phyloP scores from a whole-genome alignment of 148 eudicot species.

The Gaultheria prostrata region DNA sequence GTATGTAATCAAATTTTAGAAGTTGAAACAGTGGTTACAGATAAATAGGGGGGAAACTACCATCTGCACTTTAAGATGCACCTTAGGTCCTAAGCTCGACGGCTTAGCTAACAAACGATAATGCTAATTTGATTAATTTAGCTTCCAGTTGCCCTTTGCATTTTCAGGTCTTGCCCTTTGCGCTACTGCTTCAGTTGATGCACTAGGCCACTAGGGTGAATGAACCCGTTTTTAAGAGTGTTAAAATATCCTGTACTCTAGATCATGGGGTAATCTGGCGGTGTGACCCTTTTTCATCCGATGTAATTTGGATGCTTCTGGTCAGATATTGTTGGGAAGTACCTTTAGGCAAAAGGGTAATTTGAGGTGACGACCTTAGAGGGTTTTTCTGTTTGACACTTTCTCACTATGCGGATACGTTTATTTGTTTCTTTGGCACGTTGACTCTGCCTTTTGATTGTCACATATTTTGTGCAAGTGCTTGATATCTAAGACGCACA shows the following conservation, averaged over 20 bases:
- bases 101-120: background rate
- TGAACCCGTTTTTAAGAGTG: background rate
- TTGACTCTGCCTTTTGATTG: background rate
- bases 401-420: background rate
- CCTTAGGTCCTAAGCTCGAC: background rate
- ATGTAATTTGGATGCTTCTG: background rate
- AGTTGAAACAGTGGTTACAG: background rate
- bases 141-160: background rate
- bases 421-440: background rate
- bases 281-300: background rate
- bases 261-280: background rate
- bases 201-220: background rate
- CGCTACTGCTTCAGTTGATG: background rate
- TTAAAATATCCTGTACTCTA: background rate
- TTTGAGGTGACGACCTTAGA: background rate
- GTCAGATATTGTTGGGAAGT: background rate
- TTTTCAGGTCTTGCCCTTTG: background rate
- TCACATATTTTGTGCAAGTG: background rate
- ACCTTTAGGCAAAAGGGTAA: background rate
- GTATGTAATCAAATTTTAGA: background rate
- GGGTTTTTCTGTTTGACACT: background rate
- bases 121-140: no score
- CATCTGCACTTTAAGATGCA: background rate
- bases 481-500: background rate
- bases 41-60: no score